Percentiles rank a stretch among this genome's conserved stretches.
phyloP scores from a whole-genome alignment of 139 green algal genomes.

The Picochlorum costavermella region DNA sequence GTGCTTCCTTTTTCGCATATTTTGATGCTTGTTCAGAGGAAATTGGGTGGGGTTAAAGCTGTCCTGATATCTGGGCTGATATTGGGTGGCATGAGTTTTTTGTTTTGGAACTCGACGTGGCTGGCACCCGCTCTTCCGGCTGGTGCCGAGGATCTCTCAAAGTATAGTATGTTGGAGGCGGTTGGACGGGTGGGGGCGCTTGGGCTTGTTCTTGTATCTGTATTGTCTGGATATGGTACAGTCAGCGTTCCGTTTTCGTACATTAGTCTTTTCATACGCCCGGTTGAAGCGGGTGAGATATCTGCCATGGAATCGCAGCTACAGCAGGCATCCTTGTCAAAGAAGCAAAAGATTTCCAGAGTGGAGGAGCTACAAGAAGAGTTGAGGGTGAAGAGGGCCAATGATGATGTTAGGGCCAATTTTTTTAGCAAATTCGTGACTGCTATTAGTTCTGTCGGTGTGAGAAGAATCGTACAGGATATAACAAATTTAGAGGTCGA shows the following conservation, averaged over 20 bases:
- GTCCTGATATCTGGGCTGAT: constrained; percentile 6
- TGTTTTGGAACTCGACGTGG: constrained; percentile 3
- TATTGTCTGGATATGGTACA: constrained; percentile 84
- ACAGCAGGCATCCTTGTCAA: constrained; percentile 43
- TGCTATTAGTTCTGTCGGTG: neutral
- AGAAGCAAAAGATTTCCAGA: constrained; percentile 51
- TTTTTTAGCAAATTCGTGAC: neutral
- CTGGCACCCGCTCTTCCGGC: constrained; percentile 7
- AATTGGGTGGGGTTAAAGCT: constrained; percentile 21
- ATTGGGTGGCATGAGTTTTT: neutral
- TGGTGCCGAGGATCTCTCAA: neutral
- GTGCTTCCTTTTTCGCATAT: constrained; percentile 80
- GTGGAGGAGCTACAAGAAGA: constrained; percentile 41
- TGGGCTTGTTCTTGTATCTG: constrained; percentile 81
- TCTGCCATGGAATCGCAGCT: constrained; percentile 69
- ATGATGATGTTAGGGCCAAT: neutral
- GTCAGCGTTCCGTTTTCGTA: constrained; percentile 90
- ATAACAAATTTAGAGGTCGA: constrained; percentile 56
- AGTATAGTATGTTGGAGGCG: constrained; percentile 33
- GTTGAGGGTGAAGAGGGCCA: constrained; percentile 15
- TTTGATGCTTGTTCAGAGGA: constrained; percentile 38
- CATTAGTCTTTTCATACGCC: constrained; percentile 79
- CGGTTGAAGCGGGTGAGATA: constrained; percentile 68
- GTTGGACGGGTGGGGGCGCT: constrained; percentile 81
- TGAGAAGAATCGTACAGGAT: constrained; percentile 7